Evolutionary conservation across 768 basidiomycete species (phyloP).

Genomic region (Termitomyces sp.): DNA sequence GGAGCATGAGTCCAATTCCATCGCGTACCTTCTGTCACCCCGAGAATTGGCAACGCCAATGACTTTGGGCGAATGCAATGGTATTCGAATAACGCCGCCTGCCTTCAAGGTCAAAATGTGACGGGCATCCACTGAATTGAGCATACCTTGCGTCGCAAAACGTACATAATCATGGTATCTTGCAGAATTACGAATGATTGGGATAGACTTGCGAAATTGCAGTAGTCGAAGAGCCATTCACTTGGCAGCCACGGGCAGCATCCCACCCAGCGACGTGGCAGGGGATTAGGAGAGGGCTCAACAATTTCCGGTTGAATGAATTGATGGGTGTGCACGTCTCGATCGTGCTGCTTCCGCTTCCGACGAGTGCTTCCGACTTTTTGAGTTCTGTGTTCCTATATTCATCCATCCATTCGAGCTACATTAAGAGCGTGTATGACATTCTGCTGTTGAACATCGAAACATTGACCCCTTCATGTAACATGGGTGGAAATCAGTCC

Average conservation of each 20-base stretch:
- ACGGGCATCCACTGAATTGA: not conserved
- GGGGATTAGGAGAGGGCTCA: not conserved
- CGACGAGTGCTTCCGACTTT: no score
- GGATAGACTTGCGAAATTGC: slow-evolving; percentile 12
- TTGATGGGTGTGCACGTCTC: no score
- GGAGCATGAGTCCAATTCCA: not conserved
- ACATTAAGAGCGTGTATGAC: not conserved
- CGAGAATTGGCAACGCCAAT: slow-evolving; percentile 75
- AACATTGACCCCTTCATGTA: not conserved
- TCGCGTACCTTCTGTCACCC: slow-evolving; percentile 63
- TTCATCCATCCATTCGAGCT: not conserved
- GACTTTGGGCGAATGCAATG: slow-evolving; percentile 71
- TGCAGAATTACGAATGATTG: slow-evolving; percentile 16
- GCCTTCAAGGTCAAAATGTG: slow-evolving; percentile 10
- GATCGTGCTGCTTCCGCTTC: no score
- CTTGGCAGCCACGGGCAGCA: slow-evolving; percentile 16
- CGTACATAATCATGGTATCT: slow-evolving; percentile 75
- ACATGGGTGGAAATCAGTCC: slow-evolving; percentile 72
- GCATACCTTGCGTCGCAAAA: slow-evolving; percentile 35
- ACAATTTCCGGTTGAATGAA: not conserved
- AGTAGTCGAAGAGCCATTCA: slow-evolving; percentile 26
- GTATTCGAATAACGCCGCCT: slow-evolving; percentile 68
- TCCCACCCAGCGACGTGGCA: slow-evolving; percentile 13
- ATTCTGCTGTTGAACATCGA: slow-evolving; percentile 1
- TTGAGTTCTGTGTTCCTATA: not conserved